Percentiles rank a stretch among this genome's conserved stretches.
These are phyloP conservation scores for Nitzschia palea DNA, from an alignment of 108 stramenopile species.

Conservation along the genomic window DNA sequence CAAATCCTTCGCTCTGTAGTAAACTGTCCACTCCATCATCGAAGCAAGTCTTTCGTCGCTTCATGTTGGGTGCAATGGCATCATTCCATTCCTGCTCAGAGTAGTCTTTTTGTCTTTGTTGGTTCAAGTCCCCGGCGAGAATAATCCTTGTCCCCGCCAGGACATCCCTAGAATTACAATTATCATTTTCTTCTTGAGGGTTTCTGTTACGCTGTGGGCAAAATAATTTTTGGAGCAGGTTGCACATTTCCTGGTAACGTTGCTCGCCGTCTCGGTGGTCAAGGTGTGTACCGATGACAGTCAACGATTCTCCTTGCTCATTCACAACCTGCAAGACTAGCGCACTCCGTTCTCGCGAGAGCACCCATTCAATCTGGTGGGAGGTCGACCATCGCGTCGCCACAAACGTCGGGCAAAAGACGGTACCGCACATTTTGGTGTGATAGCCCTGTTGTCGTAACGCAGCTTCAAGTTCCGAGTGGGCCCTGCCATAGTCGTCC, in stretches of 20 bases:
- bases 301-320: not conserved
- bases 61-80: not conserved
- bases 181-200: not conserved
- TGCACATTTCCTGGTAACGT: slow-evolving; percentile 6
- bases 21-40: slow-evolving; percentile 12
- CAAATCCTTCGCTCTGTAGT: slow-evolving; percentile 2
- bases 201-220: not conserved
- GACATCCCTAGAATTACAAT: not conserved
- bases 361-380: not conserved
- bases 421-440: not conserved
- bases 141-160: not conserved
- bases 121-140: slow-evolving; percentile 19
- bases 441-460: slow-evolving; percentile 1
- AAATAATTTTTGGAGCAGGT: not conserved
- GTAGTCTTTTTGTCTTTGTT: slow-evolving; percentile 17
- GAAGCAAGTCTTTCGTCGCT: not conserved
- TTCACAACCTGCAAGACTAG: slow-evolving; percentile 1
- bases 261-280: slow-evolving; percentile 5
- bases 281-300: slow-evolving; percentile 20
- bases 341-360: slow-evolving; percentile 18
- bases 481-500: not conserved
- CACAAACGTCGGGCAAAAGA: slow-evolving; percentile 12
- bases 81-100: not conserved
- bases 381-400: slow-evolving; percentile 5
- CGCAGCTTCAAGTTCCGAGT: not conserved